Evolutionary conservation across 306 rosid genomes (phyloP), one percentile per base, ranked within the genome.

Genomic region (Styphnolobium japonicum): DNA sequence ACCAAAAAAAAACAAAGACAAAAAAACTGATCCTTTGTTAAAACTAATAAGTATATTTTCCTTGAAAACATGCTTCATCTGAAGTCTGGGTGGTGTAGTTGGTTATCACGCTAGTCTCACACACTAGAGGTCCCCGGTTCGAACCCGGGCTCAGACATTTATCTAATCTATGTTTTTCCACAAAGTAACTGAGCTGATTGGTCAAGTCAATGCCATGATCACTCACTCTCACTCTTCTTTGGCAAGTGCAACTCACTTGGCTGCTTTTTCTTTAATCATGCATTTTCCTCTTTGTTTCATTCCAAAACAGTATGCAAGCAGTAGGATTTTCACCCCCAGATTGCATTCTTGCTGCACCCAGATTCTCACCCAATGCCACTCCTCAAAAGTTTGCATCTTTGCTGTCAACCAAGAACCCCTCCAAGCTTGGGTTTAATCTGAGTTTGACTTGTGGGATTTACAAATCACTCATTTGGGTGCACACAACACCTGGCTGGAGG

Each of bases 91-190:
- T 80, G 75, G 84, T 80, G 80, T 80, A 80, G 80, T 80, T 29
- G 84, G 84, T 80, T 73, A 80, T 80, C 84, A 80, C 80, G 80
- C 80, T 80, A 80, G 80, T 80, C 80, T 73, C 84, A 80, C 84
- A 80, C 80, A 80, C 84, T 73, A 80, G 84, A 80, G 75, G 84
- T 63, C 84, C 79, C 79, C 84, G 67, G 79, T 80, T 80, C 80
- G 84, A 80, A 73, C 80, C 80, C 67, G 84, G 75, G 84, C 84
- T 73, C 75, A 80, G 84, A 79, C 78, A 78, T 1, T 0, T n/a
- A n/a, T n/a, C n/a, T n/a, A n/a, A n/a, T n/a, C n/a, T n/a, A n/a
- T n/a, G n/a, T n/a, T n/a, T n/a, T n/a, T n/a, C n/a, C n/a, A n/a
- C n/a, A n/a, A n/a, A n/a, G n/a, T n/a, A n/a, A n/a, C n/a, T n/a